A percentile compares a stretch with the other conserved stretches of the same genome.
Conservation (phyloP, 164 flowering plant genomes). For the Litsea cubeba region DNA sequence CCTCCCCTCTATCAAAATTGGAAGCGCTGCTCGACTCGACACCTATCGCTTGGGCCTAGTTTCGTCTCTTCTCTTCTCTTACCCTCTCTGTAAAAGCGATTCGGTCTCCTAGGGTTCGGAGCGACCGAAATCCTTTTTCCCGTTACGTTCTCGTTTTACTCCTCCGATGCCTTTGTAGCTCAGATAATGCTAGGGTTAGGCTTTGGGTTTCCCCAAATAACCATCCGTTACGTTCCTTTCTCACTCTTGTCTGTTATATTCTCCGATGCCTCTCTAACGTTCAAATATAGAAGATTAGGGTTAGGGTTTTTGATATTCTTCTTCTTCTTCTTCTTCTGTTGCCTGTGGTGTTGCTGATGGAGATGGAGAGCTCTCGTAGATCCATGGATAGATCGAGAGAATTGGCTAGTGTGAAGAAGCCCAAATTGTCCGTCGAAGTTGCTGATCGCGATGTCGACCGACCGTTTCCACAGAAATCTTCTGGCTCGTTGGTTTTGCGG, state of each 20-base stretch:
- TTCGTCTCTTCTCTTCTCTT: neutral
- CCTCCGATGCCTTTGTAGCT: neutral
- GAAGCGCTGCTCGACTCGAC: no score
- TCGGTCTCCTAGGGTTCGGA: neutral
- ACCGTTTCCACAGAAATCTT: conserved; percentile 27
- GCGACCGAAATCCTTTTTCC: neutral
- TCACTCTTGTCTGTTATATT: neutral
- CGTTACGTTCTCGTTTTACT: neutral
- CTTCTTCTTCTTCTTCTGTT: neutral
- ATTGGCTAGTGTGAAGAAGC: conserved; percentile 54
- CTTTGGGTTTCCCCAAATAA: neutral
- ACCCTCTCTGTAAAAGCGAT: neutral
- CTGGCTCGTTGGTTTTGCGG: conserved; percentile 25
- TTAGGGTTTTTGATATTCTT: conserved; percentile 7
- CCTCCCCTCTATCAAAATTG: no score
- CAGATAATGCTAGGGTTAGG: neutral
- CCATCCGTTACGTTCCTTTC: neutral
- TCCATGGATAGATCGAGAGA: conserved; percentile 72
- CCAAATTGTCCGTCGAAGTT: conserved; percentile 46
- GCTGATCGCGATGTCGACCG: conserved; percentile 24
- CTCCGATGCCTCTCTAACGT: neutral
- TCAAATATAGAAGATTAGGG: neutral
- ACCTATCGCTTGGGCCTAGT: neutral
- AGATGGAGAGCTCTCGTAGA: conserved; percentile 85
- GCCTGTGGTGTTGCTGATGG: conserved; percentile 22